A percentile compares a stretch with the other conserved stretches of the same genome.
Evolutionary conservation across 2,329 filamentous ascomycete genomes (phyloP).

Genomic region (Aspergillus texensis): DNA sequence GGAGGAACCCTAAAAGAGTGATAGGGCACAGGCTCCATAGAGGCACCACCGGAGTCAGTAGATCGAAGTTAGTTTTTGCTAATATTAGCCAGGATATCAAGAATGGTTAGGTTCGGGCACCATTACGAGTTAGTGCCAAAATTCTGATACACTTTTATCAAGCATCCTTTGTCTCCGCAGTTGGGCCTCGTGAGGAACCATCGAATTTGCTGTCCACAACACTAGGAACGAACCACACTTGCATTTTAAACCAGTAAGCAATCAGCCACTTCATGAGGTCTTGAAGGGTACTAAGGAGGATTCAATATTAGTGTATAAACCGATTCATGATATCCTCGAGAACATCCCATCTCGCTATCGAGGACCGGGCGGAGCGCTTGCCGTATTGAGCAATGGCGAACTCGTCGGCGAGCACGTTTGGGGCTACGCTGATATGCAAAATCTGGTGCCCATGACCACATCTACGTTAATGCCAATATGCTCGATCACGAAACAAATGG

Average conservation of each 20-base stretch:
- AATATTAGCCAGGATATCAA: neutral
- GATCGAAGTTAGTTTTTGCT: neutral
- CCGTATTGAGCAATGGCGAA: constrained; percentile 48
- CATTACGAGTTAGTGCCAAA: neutral
- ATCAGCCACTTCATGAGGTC: neutral
- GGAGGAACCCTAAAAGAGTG: too few species aligned
- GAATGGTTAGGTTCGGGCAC: neutral
- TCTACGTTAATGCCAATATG: constrained; percentile 49
- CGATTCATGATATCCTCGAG: constrained; percentile 20
- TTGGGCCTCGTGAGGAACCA: neutral
- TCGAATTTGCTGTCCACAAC: too few species aligned
- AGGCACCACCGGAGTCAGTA: neutral
- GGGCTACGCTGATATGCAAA: constrained; percentile 49
- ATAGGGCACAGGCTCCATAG: too few species aligned
- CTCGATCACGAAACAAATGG: constrained; percentile 52
- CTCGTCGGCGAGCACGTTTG: constrained; percentile 43
- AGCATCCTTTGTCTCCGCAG: too few species aligned
- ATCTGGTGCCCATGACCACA: constrained; percentile 38
- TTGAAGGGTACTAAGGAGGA: neutral
- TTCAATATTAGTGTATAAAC: neutral
- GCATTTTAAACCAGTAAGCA: neutral
- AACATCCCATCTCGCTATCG: constrained; percentile 27
- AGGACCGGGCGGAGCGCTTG: constrained; percentile 48
- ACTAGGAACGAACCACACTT: neutral
- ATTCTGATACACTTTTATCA: neutral